A percentile compares a stretch with the other conserved stretches of the same genome.
Conservation (phyloP, 1,139 yeast species). For the Pneumocystis wakefieldiae region DNA sequence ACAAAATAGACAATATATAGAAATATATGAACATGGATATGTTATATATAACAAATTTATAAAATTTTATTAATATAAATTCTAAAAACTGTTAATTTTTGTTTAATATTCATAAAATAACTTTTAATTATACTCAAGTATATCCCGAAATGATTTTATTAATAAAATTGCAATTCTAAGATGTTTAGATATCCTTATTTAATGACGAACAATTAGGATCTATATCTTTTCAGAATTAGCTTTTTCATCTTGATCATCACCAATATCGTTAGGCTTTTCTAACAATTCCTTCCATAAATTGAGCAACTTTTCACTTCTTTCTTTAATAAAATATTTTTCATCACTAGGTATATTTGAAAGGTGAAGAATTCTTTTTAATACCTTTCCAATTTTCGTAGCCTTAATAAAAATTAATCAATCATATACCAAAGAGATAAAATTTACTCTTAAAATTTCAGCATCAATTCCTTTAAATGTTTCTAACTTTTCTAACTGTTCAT, state of each 20-base stretch:
- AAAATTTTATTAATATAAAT: not conserved
- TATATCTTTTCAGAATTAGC: not conserved
- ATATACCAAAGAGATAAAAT: not conserved
- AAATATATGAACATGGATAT: not conserved
- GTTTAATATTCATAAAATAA: not conserved
- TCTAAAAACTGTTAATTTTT: not conserved
- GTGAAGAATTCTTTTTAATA: slow-evolving; percentile 6
- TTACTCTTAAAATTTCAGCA: not conserved
- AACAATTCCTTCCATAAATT: not conserved
- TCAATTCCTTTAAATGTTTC: slow-evolving; percentile 4
- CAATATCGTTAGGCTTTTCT: not conserved
- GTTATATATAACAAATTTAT: not conserved
- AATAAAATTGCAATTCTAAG: not conserved
- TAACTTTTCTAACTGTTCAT: slow-evolving; percentile 1
- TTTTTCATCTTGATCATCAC: not conserved
- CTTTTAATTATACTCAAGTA: not conserved
- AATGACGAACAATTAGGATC: too few relatives aligned
- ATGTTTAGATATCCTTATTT: too few relatives aligned
- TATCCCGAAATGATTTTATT: not conserved
- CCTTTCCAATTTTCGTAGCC: slow-evolving; percentile 11
- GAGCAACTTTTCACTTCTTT: not conserved
- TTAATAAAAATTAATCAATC: not conserved
- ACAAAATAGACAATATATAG: not conserved
- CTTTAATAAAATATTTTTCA: slow-evolving; percentile 8
- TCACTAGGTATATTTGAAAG: slow-evolving; percentile 7